Evolutionary conservation across 2,329 filamentous ascomycete genomes (phyloP).

Genomic region (Hymenoscyphus occultus): DNA sequence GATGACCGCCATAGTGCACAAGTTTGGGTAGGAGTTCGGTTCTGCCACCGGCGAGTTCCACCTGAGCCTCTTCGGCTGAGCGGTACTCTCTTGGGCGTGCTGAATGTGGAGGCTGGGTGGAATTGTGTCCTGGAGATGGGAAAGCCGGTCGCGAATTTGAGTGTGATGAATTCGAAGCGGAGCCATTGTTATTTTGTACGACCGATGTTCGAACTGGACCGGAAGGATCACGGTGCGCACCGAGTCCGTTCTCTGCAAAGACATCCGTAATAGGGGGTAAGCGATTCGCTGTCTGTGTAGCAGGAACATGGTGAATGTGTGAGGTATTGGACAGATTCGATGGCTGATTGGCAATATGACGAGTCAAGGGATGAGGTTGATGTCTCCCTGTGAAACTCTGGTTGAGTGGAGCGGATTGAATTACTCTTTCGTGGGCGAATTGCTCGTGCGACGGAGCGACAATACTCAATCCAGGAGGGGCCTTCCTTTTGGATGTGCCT

Average conservation of each 20-base stretch:
- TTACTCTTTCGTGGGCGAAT: constrained; percentile 90
- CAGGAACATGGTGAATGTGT: constrained; percentile 87
- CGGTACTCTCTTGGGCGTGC: constrained; percentile 79
- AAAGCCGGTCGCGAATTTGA: constrained; percentile 65
- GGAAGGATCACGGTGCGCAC: constrained; percentile 52
- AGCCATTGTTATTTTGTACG: constrained; percentile 28
- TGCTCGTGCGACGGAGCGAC: constrained; percentile 90
- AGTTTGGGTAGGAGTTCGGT: constrained; percentile 89
- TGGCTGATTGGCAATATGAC: constrained; percentile 76
- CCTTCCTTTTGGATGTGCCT: constrained; percentile 71
- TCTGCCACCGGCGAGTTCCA: constrained; percentile 84
- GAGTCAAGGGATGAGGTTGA: constrained; percentile 70
- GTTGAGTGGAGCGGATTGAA: constrained; percentile 91
- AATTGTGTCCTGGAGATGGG: constrained; percentile 73
- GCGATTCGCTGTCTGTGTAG: constrained; percentile 84
- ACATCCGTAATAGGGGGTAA: constrained; percentile 93
- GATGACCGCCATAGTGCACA: constrained; percentile 91
- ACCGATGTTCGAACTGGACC: constrained; percentile 21
- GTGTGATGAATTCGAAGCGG: constrained; percentile 56
- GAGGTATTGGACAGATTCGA: constrained; percentile 80
- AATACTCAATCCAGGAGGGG: constrained; percentile 87
- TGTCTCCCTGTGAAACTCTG: constrained; percentile 94
- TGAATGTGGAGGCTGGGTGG: constrained; percentile 51
- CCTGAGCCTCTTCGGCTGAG: constrained; percentile 92
- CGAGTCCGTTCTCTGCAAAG: constrained; percentile 74